phyloP scores from a whole-genome alignment of 257 asterid species.

The Rhazya stricta region DNA sequence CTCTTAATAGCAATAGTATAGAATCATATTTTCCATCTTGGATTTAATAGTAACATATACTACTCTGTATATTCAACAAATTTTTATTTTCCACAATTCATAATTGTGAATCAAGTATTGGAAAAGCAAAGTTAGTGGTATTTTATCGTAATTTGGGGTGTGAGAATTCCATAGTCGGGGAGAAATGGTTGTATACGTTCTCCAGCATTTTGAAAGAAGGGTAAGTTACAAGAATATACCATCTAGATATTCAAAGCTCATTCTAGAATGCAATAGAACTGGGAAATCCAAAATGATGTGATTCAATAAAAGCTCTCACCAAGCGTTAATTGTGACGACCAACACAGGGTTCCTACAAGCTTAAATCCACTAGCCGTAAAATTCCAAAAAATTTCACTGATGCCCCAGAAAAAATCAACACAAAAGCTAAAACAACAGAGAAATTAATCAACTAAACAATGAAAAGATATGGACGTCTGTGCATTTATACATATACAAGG shows the following conservation, averaged over 20 bases:
- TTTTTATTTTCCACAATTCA: too few relatives aligned
- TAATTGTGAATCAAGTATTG: not conserved
- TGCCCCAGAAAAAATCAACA: not conserved
- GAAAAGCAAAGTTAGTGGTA: not conserved
- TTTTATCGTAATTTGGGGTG: too few relatives aligned
- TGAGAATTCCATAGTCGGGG: not conserved
- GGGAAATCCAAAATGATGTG: not conserved
- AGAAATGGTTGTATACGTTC: not conserved
- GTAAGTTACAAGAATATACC: not conserved
- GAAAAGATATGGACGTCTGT: not conserved
- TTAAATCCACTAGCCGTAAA: not conserved
- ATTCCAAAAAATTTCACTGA: not conserved
- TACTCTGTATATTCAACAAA: not conserved
- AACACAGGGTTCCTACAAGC: not conserved
- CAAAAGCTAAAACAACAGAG: not conserved
- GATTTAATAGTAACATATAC: not conserved
- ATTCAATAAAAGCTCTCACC: not conserved
- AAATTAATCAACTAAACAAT: not conserved
- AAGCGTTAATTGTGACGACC: not conserved
- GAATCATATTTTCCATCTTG: not conserved
- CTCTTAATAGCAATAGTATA: not conserved
- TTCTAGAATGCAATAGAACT: not conserved
- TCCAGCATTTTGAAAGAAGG: not conserved
- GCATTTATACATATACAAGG: not conserved
- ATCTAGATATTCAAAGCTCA: not conserved